Base-by-base conservation (phyloP, 1,284 basidiomycete species). In the Omphalotus olearius region DNA sequence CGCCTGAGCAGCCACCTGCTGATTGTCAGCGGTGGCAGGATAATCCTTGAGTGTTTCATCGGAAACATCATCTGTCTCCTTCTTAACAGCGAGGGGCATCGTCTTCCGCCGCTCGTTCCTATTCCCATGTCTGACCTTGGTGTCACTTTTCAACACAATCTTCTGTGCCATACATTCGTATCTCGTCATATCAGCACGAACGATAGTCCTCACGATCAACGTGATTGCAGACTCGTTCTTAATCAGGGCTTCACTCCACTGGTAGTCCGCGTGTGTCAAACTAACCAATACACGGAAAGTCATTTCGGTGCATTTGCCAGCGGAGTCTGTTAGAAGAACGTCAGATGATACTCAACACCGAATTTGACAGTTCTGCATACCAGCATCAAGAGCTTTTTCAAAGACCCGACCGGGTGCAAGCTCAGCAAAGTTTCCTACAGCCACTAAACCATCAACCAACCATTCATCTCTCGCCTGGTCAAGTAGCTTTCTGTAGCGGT, bases 221-320 rank as follows among this genome's bases (percentile, higher is more conserved):
- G 71, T 66, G 23, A 85, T 62, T 2, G 75, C 69, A 47, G 65
- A 64, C 1, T 72, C 64, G 30, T 74, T 67, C 7, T 72, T 65
- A 2, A 79, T 57, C 10, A 86, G 63, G 26, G 71, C 71, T 35
- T 62, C 58, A 41, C 76, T 78, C 84, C 85, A 88, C 11, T 60
- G 57, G 23, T 66, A 59, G 57, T 81, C 76, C 18, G 74, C 74
- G 57, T 88, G 84, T 0, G 85, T 85, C 10, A 88, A 66, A 50
- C 80, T 85, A 51, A 89, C 81, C 28, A 89, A 74, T 5, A 86
- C 76, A 1, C 85, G 79, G 3, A 88, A 70, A 3, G 74, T 67
- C 1, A 75, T 71, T 50, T 84, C 82, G 28, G 80, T 63, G 57
- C 81, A 87, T 57, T 66, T 70, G 41, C 64, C 66, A 3, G 71